A percentile compares a stretch with the other conserved stretches of the same genome.
These are phyloP conservation scores for Tritrichomonas musculus DNA, from an alignment of 208 protist genomes.

Conservation along the genomic window DNA sequence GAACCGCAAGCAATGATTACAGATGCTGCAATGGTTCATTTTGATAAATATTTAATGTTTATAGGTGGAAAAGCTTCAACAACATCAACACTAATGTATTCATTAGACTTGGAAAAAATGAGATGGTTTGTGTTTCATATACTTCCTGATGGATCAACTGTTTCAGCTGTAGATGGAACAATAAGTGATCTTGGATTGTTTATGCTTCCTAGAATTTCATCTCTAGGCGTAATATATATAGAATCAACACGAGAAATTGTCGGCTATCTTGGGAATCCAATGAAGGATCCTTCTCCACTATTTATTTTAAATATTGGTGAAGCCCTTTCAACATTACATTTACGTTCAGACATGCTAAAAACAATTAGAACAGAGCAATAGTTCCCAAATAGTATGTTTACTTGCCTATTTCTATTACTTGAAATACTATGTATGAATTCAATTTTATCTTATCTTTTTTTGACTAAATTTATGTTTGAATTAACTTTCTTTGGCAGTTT, in stretches of 20 bases:
- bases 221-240: not conserved
- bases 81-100: not conserved
- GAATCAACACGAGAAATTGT: not conserved
- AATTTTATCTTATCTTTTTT: no score
- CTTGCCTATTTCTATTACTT: no score
- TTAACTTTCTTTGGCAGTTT: no score
- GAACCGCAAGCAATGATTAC: not conserved
- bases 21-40: not conserved
- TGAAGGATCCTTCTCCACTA: not conserved
- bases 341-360: not conserved
- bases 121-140: constrained; percentile 23
- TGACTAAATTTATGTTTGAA: no score
- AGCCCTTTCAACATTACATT: not conserved
- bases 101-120: not conserved
- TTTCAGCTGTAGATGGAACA: not conserved
- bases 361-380: not conserved
- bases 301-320: not conserved
- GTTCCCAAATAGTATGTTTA: no score
- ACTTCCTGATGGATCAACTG: not conserved
- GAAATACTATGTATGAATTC: no score
- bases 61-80: not conserved
- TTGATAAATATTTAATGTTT: constrained; percentile 17
- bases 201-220: not conserved
- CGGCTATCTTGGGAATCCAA: not conserved
- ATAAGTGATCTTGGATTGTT: constrained; percentile 15